These are phyloP conservation scores for Plectranthus barbatus DNA, from an alignment of 257 asterid species.

Conservation along the genomic window DNA sequence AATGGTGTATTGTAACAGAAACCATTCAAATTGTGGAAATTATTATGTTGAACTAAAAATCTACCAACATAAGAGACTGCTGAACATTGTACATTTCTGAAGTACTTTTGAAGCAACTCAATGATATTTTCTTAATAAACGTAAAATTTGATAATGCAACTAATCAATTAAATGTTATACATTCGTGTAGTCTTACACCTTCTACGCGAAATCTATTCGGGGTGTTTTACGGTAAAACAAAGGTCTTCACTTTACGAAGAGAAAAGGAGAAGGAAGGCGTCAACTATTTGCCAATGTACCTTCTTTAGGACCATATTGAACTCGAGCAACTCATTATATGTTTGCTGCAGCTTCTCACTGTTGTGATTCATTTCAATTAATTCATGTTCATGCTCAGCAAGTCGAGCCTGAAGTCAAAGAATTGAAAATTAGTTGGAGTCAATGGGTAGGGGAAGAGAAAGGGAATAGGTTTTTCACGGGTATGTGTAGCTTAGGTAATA, in stretches of 20 bases:
- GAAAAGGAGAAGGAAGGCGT: conserved; percentile 2
- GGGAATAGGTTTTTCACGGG: background rate
- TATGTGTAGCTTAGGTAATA: background rate
- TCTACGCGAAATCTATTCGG: background rate
- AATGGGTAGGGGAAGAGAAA: background rate
- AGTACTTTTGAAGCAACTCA: background rate
- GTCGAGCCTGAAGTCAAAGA: conserved; percentile 41
- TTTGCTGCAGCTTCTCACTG: conserved; percentile 75
- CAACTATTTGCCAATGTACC: conserved; percentile 40
- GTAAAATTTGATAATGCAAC: background rate
- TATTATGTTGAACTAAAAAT: too few relatives aligned
- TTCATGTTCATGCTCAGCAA: conserved; percentile 88
- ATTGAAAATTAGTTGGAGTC: background rate
- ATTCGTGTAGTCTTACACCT: background rate
- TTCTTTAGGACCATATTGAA: conserved; percentile 94
- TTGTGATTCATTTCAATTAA: conserved; percentile 88
- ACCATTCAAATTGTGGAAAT: too few relatives aligned
- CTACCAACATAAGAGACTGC: background rate
- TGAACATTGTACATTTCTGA: background rate
- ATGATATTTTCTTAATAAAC: background rate
- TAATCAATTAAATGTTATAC: background rate
- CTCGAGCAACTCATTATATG: conserved; percentile 94
- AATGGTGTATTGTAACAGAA: too few relatives aligned
- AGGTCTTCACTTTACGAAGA: background rate
- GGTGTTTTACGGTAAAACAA: background rate